Evolutionary conservation across 2,329 filamentous ascomycete genomes (phyloP).

Genomic region (Monosporascus sp.): DNA sequence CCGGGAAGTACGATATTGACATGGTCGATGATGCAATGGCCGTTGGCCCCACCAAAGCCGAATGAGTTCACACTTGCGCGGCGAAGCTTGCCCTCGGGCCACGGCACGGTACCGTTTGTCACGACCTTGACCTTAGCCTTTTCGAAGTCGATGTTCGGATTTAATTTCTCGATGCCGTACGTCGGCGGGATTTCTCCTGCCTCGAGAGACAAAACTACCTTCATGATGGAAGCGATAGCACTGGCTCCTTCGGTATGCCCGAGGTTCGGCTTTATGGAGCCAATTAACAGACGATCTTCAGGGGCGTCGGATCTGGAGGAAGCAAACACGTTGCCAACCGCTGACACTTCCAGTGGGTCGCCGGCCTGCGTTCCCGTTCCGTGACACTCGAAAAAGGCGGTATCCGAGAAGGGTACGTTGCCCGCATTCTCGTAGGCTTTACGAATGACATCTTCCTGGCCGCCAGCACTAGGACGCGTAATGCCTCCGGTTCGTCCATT

Average conservation of each 20-base stretch:
- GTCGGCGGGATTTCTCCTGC: conserved; percentile 21
- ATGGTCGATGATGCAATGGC: conserved; percentile 22
- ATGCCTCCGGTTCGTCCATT: too few species aligned
- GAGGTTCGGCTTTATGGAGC: conserved; percentile 14
- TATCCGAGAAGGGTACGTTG: too few species aligned
- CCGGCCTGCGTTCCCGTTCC: conserved; percentile 36
- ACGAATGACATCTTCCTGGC: too few species aligned
- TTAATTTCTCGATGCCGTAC: conserved; percentile 14
- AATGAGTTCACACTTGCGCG: conserved; percentile 23
- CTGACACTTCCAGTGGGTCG: conserved; percentile 33
- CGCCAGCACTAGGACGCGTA: too few species aligned
- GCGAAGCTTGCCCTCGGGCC: conserved; percentile 12
- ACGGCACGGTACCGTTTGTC: conserved; percentile 5
- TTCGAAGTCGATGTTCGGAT: conserved; percentile 18
- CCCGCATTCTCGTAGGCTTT: too few species aligned
- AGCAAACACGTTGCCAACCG: conserved; percentile 17
- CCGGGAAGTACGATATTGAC: conserved; percentile 9
- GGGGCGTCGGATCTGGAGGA: conserved; percentile 9
- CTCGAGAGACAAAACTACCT: conserved; percentile 18
- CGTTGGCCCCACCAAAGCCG: conserved; percentile 26
- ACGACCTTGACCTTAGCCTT: conserved; percentile 12
- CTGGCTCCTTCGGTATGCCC: conserved; percentile 22
- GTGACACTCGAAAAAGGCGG: too few species aligned
- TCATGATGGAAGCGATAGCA: conserved; percentile 16
- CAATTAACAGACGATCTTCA: conserved; percentile 11